phyloP scores from a whole-genome alignment of 2,329 filamentous ascomycete genomes.

The Tolypocladium ophioglossoides region DNA sequence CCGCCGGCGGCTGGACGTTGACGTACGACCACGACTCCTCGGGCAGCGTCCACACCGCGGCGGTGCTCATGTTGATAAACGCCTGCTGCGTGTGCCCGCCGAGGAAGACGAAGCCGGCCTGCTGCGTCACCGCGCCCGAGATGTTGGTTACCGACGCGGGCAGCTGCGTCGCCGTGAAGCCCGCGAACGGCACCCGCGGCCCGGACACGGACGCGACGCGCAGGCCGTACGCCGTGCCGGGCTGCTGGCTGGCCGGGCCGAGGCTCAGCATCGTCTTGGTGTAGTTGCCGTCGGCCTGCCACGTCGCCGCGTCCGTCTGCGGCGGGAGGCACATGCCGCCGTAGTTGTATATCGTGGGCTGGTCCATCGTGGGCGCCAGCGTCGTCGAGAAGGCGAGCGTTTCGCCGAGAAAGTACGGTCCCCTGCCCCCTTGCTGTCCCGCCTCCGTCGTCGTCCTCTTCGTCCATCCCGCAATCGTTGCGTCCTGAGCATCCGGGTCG shows the following conservation, averaged over 20 bases:
- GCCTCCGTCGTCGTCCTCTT: constrained; percentile 14
- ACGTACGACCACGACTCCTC: constrained; percentile 82
- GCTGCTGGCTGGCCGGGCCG: constrained; percentile 29
- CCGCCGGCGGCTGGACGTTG: constrained; percentile 39
- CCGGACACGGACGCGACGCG: constrained; percentile 36
- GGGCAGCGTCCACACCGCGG: constrained; percentile 78
- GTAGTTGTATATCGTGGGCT: constrained; percentile 60
- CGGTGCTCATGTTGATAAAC: constrained; percentile 90
- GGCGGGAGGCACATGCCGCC: constrained; percentile 75
- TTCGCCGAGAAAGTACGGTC: constrained; percentile 41
- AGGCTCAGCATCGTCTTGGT: constrained; percentile 69
- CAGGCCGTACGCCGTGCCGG: constrained; percentile 21
- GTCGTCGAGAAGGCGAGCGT: constrained; percentile 58
- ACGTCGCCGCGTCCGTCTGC: constrained; percentile 32
- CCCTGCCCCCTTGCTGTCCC: constrained; percentile 12
- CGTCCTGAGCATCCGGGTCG: constrained; percentile 29
- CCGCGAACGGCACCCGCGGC: constrained; percentile 69
- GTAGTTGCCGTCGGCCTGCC: constrained; percentile 64
- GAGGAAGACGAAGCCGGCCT: constrained; percentile 69
- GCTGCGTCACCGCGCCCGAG: constrained; percentile 55
- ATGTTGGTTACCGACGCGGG: constrained; percentile 59
- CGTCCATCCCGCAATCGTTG: constrained; percentile 12
- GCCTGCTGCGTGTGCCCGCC: constrained; percentile 76
- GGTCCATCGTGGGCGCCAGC: constrained; percentile 39
- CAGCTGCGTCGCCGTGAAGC: constrained; percentile 72